Conservation (phyloP, 768 basidiomycete genomes). For the Saitozyma podzolica region DNA sequence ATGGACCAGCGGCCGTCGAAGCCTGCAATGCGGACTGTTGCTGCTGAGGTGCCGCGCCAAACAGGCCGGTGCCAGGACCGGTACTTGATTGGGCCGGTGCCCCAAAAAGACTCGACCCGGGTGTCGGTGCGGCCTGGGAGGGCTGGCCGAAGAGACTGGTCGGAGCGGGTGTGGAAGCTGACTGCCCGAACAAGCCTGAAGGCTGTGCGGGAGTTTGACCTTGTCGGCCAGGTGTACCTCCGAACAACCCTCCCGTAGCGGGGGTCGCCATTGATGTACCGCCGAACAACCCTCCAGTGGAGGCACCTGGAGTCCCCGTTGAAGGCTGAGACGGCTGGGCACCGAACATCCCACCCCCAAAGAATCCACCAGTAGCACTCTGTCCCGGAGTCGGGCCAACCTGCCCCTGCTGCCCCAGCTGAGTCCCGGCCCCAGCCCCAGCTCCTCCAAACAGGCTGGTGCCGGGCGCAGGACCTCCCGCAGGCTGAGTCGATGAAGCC, state of each 20-base stretch:
- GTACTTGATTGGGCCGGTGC: background rate
- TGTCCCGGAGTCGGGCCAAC: slow-evolving; percentile 7
- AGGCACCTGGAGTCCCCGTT: slow-evolving; percentile 5
- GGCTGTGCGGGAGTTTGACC: slow-evolving; percentile 1
- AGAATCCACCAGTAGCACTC: slow-evolving; percentile 12
- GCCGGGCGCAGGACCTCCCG: background rate
- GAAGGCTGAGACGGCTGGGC: slow-evolving; percentile 8
- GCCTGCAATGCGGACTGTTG: slow-evolving; percentile 6
- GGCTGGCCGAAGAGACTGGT: slow-evolving; percentile 16
- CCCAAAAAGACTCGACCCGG: background rate
- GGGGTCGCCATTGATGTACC: slow-evolving; percentile 4
- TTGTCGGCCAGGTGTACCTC: slow-evolving; percentile 4
- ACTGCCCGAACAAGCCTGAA: slow-evolving; percentile 7
- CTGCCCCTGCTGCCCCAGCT: slow-evolving; percentile 7
- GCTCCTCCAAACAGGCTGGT: slow-evolving; percentile 11
- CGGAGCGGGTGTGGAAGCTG: slow-evolving; percentile 1
- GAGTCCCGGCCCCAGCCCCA: background rate
- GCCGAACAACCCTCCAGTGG: slow-evolving; percentile 17
- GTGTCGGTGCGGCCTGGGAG: background rate
- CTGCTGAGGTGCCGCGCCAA: background rate
- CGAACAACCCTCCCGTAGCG: slow-evolving; percentile 9
- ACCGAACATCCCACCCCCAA: slow-evolving; percentile 22
- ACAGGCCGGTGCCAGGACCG: too few relatives aligned
- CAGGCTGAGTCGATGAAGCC: background rate
- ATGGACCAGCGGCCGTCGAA: slow-evolving; percentile 4